Base-by-base conservation (phyloP, 2,329 filamentous ascomycete genomes). In the Aspergillus sp. region DNA sequence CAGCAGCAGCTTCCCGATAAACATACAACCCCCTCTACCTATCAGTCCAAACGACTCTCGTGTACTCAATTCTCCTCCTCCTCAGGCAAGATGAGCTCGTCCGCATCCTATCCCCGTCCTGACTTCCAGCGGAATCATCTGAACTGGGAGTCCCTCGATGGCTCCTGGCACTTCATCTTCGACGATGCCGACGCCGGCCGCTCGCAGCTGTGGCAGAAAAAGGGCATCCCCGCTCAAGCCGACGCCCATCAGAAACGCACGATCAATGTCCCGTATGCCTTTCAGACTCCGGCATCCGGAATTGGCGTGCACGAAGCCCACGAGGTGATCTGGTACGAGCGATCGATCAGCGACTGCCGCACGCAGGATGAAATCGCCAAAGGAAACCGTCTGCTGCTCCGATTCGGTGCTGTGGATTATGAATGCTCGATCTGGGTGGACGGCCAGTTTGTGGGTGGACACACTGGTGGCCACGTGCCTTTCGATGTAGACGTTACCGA, bases 301-400 rank as follows among this genome's bases (percentile, higher is more conserved):
- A 72, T 81, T 42, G 65, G 72, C 38, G 69, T 78, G 20, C 68
- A 68, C 33, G 72, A 69, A 30, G 74, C 75, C 2, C 78, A 82
- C 48, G 75, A 81, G 51, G 72, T 81, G 3, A 51, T 82, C 6
- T 82, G 78, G 78, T 82, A 82, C 45, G 72, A 80, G 53, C 66
- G 71, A 5, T 42, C 32, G 12, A 60, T 79, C 32, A 43, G 44
- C 1, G 74, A 78, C 42, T 56, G 71, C 30, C 68, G 74, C 24
- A 58, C 52, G 1, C 39, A 54, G 2, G 48, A 57, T 4, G 63
- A 74, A 40, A 61, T 59, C 27, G 41, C 53, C 0, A 47, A 51
- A 1, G 53, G 64, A 12, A 46, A 71, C 29, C 36, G 39, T 11
- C 34, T 55, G 2, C 24, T 69, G 4, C 46, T 71, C 11, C 66